Conservation (phyloP, 2,329 filamentous ascomycete genomes). For the Hymenoscyphus fructigenus region DNA sequence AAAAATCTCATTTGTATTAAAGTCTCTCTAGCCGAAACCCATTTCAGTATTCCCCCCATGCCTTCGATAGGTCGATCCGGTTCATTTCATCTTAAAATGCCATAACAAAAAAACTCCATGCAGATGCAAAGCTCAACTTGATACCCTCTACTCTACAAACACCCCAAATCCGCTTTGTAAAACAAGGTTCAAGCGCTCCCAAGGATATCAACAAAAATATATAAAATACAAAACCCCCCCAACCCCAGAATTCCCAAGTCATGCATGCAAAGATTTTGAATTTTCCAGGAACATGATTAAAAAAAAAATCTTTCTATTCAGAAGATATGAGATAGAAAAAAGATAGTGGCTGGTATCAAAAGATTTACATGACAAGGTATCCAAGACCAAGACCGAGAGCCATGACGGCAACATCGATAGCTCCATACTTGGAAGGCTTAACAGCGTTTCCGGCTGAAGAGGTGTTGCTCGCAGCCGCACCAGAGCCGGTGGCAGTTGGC, state of each 20-base stretch:
- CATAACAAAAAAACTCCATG: not conserved
- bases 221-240: not conserved
- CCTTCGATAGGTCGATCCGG: too few relatives aligned
- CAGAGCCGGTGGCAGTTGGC: not conserved
- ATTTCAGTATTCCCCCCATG: too few relatives aligned
- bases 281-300: not conserved
- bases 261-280: not conserved
- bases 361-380: slow-evolving; percentile 36
- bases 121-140: slow-evolving; percentile 5
- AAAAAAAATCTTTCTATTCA: not conserved
- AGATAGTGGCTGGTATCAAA: not conserved
- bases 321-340: not conserved
- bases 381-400: slow-evolving; percentile 35
- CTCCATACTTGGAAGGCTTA: slow-evolving; percentile 31
- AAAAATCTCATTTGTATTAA: too few relatives aligned
- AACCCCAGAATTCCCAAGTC: too few relatives aligned
- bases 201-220: not conserved
- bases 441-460: slow-evolving; percentile 8
- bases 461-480: not conserved
- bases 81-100: not conserved
- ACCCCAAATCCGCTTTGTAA: not conserved
- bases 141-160: not conserved
- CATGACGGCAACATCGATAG: slow-evolving; percentile 32
- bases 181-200: not conserved
- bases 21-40: too few relatives aligned